These are phyloP conservation scores for Fistulinella prunicolor DNA, from an alignment of 768 basidiomycete species.

Conservation along the genomic window DNA sequence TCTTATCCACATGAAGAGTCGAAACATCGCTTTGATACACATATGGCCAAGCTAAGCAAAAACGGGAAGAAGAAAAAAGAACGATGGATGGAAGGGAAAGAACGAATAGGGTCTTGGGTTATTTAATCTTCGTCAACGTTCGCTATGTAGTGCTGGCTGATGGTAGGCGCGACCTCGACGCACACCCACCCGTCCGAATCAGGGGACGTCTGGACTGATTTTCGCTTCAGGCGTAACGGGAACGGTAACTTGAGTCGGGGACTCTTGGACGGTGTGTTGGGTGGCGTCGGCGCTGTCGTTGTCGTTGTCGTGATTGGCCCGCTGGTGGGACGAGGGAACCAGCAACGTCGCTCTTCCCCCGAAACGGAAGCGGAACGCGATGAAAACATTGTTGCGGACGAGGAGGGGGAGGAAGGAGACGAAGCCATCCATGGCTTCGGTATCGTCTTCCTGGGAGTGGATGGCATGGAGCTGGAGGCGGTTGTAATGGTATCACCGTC, in stretches of 20 bases:
- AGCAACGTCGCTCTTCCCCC: conserved; percentile 4
- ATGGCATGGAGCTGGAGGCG: conserved; percentile 4
- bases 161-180: conserved; percentile 27
- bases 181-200: conserved; percentile 31
- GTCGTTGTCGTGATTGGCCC: background rate
- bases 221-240: conserved; percentile 19
- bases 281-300: conserved; percentile 1
- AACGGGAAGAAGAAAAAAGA: background rate
- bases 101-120: too few relatives aligned
- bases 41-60: too few relatives aligned
- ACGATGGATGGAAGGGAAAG: too few relatives aligned
- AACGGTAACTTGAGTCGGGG: conserved; percentile 14
- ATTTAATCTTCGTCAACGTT: conserved; percentile 14
- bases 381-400: background rate
- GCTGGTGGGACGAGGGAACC: conserved; percentile 1
- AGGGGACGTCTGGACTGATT: conserved; percentile 6
- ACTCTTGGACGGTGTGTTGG: conserved; percentile 14
- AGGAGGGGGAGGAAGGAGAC: conserved; percentile 2
- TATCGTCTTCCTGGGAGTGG: conserved; percentile 11
- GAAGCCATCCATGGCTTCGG: background rate
- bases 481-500: conserved; percentile 1
- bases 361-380: background rate
- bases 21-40: too few relatives aligned
- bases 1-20: too few relatives aligned
- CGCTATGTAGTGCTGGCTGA: conserved; percentile 18